Base-by-base conservation (phyloP, 495 filamentous ascomycete species). In the Xylaria acuta region DNA sequence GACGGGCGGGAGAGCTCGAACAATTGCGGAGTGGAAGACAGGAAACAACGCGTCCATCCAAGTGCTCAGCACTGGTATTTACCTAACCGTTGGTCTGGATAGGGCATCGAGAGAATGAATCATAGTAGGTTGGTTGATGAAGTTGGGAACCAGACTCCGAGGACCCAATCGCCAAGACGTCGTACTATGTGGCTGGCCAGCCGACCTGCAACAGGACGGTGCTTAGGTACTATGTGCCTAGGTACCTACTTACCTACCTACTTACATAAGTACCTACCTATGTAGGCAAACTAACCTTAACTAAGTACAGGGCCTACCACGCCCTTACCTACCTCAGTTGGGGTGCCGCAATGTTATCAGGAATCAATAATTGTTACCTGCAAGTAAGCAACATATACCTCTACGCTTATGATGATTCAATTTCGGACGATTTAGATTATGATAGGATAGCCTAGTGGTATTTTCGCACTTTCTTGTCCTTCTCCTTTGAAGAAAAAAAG, bases 101-200 rank as follows among this genome's bases (percentile, higher is more conserved):
- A 60, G 58, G 32, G 63, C 63, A 49, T 65, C 41, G 27, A 45
- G 40, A 65, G 63, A 47, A 47, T 47, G 63, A 64, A 36, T 43
- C 60, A 3, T 1, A 0, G 1, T 14, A 25, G 8, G 38, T n/a
- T n/a, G 63, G 40, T 22, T 53, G 64, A 67, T 32, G 20, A 53
- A 67, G 64, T 53, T 67, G 45, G 45, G 36, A 65, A 32, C 27
- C 12, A 20, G 5, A 62, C 47, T 6, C 32, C 16, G 38, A 32
- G 27, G 56, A 64, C 41, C 62, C 25, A 47, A 27, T 49, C 62
- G 62, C 62, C 62, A 49, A 45, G 62, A 64, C 27, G 62, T 47
- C 41, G 62, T 38, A 64, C 40, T 45, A 22, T 25, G 62, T 64
- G 62, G 40, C 43, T 66, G 62, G 20, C 43, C 56, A 36, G 53